A percentile compares a stretch with the other conserved stretches of the same genome.
Evolutionary conservation across 2,329 filamentous ascomycete genomes (phyloP).

Genomic region (Diaporthe sp.): DNA sequence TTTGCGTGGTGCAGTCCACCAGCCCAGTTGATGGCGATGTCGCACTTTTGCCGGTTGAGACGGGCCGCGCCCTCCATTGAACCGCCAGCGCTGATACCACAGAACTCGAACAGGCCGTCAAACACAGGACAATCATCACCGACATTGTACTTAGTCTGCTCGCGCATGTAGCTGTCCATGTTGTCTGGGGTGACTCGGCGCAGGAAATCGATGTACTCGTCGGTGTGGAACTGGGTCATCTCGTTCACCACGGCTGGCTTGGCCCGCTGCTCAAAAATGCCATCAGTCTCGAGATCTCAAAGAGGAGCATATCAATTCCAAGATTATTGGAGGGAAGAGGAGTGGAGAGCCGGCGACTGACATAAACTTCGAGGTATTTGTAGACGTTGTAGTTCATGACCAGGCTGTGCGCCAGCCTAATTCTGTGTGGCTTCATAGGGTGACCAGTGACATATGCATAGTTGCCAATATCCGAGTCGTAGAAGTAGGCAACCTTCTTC

Average conservation of each 20-base stretch:
- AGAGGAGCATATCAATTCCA: conserved; percentile 46
- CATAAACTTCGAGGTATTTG: conserved; percentile 96
- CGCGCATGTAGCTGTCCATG: conserved; percentile 92
- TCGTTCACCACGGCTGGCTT: conserved; percentile 91
- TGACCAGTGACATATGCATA: conserved; percentile 97
- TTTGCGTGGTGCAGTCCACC: conserved; percentile 97
- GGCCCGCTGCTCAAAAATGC: conserved; percentile 69
- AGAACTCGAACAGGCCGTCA: conserved; percentile 97
- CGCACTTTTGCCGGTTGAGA: conserved; percentile 89
- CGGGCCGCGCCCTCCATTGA: conserved; percentile 94
- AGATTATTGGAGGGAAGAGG: conserved; percentile 60
- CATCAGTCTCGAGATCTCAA: not conserved
- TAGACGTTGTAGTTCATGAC: conserved; percentile 97
- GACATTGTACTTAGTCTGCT: conserved; percentile 94
- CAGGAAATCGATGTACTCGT: conserved; percentile 96
- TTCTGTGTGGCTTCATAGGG: conserved; percentile 98
- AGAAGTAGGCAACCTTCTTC: conserved; percentile 97
- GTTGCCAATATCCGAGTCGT: conserved; percentile 98
- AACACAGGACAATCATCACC: conserved; percentile 98
- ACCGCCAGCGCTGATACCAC: conserved; percentile 92
- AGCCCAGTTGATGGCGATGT: conserved; percentile 99
- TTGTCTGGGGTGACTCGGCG: conserved; percentile 98
- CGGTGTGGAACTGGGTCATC: conserved; percentile 93
- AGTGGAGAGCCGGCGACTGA: conserved; percentile 63
- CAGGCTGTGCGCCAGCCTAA: conserved; percentile 93